A percentile compares a stretch with the other conserved stretches of the same genome.
Evolutionary conservation across 345 rosid species (phyloP).

Genomic region (Camelina hispida): DNA sequence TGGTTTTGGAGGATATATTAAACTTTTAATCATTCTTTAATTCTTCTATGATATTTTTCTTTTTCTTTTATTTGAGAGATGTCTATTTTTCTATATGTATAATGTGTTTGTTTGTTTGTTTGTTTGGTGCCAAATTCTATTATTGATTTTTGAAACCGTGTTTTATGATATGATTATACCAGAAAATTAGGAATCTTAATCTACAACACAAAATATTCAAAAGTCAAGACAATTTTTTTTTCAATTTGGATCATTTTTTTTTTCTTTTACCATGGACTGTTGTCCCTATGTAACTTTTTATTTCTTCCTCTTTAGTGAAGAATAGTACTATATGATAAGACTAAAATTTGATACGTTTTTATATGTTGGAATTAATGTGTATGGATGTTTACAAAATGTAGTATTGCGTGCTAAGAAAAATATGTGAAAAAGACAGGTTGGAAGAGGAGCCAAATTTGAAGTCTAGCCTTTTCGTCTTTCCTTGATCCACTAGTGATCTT

Average conservation of each 20-base stretch:
- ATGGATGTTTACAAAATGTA: background rate
- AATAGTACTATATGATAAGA: too few species aligned
- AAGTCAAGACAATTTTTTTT: too few species aligned
- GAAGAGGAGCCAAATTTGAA: slow-evolving; percentile 45
- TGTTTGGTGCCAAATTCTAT: slow-evolving; percentile 7
- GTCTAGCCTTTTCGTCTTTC: background rate
- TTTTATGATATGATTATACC: too few species aligned
- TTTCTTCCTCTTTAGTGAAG: too few species aligned
- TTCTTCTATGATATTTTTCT: slow-evolving; percentile 5
- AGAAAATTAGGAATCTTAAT: too few species aligned
- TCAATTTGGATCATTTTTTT: too few species aligned
- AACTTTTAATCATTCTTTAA: background rate
- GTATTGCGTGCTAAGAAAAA: slow-evolving; percentile 16
- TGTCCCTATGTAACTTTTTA: too few species aligned
- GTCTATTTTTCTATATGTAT: background rate
- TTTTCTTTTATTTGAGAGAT: background rate
- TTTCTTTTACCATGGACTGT: background rate
- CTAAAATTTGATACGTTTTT: background rate
- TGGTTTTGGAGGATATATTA: background rate
- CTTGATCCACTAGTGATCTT: slow-evolving; percentile 28
- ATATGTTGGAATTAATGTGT: background rate
- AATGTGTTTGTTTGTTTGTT: background rate
- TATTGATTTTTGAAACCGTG: slow-evolving; percentile 11
- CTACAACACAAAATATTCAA: too few species aligned
- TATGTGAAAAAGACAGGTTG: slow-evolving; percentile 32